These are phyloP conservation scores for Capsicum baccatum DNA, from an alignment of 257 asterid species.

Conservation along the genomic window DNA sequence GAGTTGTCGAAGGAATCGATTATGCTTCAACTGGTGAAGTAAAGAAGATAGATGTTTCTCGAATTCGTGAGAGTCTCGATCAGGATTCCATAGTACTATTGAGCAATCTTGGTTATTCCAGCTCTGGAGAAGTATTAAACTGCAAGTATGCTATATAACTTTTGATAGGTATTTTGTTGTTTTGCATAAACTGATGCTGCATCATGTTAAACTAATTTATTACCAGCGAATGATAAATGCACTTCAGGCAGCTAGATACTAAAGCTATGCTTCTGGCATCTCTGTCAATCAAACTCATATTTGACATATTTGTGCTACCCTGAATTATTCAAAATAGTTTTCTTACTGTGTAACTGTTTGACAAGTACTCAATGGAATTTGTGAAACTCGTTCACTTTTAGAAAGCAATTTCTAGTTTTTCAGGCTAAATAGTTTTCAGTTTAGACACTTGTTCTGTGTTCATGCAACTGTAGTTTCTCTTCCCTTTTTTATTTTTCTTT, in stretches of 20 bases:
- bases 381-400: background rate
- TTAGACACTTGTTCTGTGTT: background rate
- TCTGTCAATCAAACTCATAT: slow-evolving; percentile 7
- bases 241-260: slow-evolving; percentile 23
- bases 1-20: slow-evolving; percentile 87
- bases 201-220: background rate
- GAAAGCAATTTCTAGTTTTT: background rate
- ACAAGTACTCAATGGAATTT: slow-evolving; percentile 14
- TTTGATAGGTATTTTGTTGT: slow-evolving; percentile 63
- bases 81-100: slow-evolving; percentile 72
- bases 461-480: background rate
- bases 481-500: background rate
- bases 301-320: slow-evolving; percentile 3
- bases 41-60: slow-evolving; percentile 86
- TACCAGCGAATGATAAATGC: slow-evolving; percentile 13
- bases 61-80: slow-evolving; percentile 82
- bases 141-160: slow-evolving; percentile 87
- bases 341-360: slow-evolving; percentile 4
- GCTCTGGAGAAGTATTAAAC: slow-evolving; percentile 93
- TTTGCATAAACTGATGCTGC: slow-evolving; percentile 40
- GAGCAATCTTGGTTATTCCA: slow-evolving; percentile 90
- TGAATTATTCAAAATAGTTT: background rate
- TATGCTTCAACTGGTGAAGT: slow-evolving; percentile 92
- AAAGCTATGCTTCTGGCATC: slow-evolving; percentile 7
- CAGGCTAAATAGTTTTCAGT: background rate